Base-by-base conservation (phyloP, 1,284 basidiomycete genomes). In the Amylostereum areolatum region DNA sequence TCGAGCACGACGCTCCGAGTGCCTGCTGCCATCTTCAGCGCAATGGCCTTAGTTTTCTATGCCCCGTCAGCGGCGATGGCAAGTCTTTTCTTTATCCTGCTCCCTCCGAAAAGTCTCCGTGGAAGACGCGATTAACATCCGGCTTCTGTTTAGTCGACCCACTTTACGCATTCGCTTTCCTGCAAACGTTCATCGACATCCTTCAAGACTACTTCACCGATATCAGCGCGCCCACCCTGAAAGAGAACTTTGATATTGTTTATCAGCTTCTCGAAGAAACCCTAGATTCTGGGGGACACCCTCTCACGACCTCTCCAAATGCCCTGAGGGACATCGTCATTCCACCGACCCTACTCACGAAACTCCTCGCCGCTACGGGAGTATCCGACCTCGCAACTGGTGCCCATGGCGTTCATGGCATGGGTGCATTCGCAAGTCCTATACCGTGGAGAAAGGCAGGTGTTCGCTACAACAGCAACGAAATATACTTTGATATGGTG, bases 211-310 rank as follows among this genome's bases (percentile, higher is more conserved):
- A 98, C 65, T 85, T 98, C 56, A 91, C 89, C 24, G 75, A 79
- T 30, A 68, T 85, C 18, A 82, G 81, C 8, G 78, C 81, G 24
- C 80, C 83, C 5, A 87, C 83, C 1, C 71, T 97, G 58, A 90
- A 86, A 59, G 93, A 97, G 55, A 93, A 97, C 67, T 97, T 97
- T 68, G 95, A 97, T 62, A 83, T 93, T 39, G 92, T 97, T 8
- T 97, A 97, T 65, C 92, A 95, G 89, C 80, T 97, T 30, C 79
- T 98, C 28, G 95, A 98, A 70, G 95, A 98, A 68, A 96, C 92
- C 53, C 75, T 98, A 39, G 95, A 97, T 62, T 78, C 86, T 1
- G 89, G 92, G 54, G 95, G 94, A 0, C 89, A 94, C 62, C 94
- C 94, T 1, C 76, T 95, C 50, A 97, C 95, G 3, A 98, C 93